Evolutionary conservation across 2,329 filamentous ascomycete genomes (phyloP).

Genomic region (Drechslerella dactyloides): DNA sequence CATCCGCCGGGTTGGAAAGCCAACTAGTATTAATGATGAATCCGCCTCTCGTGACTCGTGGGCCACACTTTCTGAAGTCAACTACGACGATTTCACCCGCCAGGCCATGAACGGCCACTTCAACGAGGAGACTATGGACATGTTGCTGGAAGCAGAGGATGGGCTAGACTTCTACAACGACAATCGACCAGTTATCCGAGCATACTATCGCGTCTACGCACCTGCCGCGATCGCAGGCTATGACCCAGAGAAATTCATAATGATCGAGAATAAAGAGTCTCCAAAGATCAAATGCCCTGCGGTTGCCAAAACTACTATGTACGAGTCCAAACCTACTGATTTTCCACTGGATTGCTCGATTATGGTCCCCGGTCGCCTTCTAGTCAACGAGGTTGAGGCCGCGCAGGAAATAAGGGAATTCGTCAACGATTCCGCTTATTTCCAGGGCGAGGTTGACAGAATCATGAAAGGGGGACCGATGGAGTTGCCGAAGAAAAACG

Average conservation of each 20-base stretch:
- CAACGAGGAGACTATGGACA: conserved; percentile 11
- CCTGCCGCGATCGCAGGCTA: conserved; percentile 32
- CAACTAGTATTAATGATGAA: background rate
- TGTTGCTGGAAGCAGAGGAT: conserved; percentile 25
- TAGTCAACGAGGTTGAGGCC: conserved; percentile 32
- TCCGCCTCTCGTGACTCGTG: conserved; percentile 1
- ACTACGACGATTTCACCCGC: conserved; percentile 37
- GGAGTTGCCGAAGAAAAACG: conserved; percentile 17
- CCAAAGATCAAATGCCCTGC: conserved; percentile 35
- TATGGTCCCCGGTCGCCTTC: conserved; percentile 21
- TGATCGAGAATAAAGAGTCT: conserved; percentile 20
- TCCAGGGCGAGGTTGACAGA: conserved; percentile 14
- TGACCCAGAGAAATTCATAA: conserved; percentile 42
- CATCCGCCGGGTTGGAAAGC: conserved; percentile 22
- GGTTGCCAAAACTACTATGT: conserved; percentile 30
- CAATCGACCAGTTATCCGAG: conserved; percentile 15
- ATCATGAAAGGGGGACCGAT: conserved; percentile 23
- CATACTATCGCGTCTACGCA: conserved; percentile 39
- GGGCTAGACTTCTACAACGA: conserved; percentile 37
- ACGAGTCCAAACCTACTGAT: conserved; percentile 16
- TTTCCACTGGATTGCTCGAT: conserved; percentile 30
- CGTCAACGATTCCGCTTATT: conserved; percentile 29
- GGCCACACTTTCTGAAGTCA: conserved; percentile 24
- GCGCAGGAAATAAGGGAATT: conserved; percentile 42
- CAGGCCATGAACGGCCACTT: conserved; percentile 18